These are phyloP conservation scores for Eleusine coracana DNA, from an alignment of 176 grass and related monocot genomes.

Conservation along the genomic window DNA sequence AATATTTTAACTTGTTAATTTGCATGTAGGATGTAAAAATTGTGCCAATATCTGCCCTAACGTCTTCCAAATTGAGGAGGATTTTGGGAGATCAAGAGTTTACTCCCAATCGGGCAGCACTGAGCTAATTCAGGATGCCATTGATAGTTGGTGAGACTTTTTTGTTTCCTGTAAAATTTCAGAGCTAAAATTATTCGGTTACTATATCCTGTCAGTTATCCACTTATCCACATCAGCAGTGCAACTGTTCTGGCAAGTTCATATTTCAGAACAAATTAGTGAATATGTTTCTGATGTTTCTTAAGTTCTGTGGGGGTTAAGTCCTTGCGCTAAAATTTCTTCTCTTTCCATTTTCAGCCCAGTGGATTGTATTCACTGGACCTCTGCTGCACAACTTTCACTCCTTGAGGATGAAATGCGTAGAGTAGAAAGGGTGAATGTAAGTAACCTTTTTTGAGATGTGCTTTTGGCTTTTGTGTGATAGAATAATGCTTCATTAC, in stretches of 20 bases:
- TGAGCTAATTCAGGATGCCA: constrained; percentile 75
- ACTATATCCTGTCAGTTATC: not conserved
- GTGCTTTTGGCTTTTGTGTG: not conserved
- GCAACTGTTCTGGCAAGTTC: constrained; percentile 8
- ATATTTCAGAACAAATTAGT: constrained; percentile 15
- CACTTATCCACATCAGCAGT: not conserved
- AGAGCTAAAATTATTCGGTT: not conserved
- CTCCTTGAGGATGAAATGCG: constrained; percentile 93
- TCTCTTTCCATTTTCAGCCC: constrained; percentile 65
- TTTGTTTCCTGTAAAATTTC: not conserved
- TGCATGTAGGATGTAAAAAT: constrained; percentile 79
- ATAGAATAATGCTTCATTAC: not conserved
- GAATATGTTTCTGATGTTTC: not conserved
- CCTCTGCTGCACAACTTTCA: constrained; percentile 87
- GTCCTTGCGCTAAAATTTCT: constrained; percentile 22
- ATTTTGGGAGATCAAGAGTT: constrained; percentile 85
- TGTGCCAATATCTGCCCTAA: constrained; percentile 81
- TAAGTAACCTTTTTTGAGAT: constrained; percentile 38
- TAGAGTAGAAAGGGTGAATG: constrained; percentile 82
- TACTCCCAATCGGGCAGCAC: constrained; percentile 62
- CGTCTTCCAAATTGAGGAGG: constrained; percentile 82
- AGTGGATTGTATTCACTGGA: constrained; percentile 98
- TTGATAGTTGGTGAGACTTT: constrained; percentile 80
- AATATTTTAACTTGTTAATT: constrained; percentile 7
- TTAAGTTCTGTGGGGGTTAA: not conserved